Percentiles rank a stretch among this genome's conserved stretches.
These are phyloP conservation scores for Macrolepiota albuminosa DNA, from an alignment of 768 basidiomycete genomes.

Conservation along the genomic window DNA sequence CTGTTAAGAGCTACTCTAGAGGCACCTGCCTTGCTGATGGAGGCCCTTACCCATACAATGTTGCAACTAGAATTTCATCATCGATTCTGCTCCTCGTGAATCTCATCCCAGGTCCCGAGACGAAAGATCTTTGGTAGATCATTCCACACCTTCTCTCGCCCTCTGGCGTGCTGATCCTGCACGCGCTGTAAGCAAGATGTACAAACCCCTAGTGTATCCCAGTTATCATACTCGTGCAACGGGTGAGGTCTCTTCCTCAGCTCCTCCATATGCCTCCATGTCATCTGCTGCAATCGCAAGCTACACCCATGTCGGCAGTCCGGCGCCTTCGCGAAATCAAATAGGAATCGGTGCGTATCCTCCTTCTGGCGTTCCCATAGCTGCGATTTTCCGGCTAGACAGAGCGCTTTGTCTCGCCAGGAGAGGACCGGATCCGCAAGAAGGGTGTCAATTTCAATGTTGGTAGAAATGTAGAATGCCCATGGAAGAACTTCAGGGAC, in stretches of 20 bases:
- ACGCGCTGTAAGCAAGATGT: constrained; percentile 24
- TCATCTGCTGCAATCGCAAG: constrained; percentile 20
- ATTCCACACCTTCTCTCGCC: constrained; percentile 34
- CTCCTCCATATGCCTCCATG: constrained; percentile 28
- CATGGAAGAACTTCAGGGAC: constrained; percentile 39
- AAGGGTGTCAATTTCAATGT: constrained; percentile 30
- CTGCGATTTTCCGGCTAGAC: constrained; percentile 33
- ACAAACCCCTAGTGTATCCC: constrained; percentile 29
- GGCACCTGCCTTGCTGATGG: too few species aligned
- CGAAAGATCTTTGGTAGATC: constrained; percentile 30
- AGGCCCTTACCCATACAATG: too few species aligned
- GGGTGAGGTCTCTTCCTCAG: constrained; percentile 32
- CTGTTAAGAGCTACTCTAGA: too few species aligned
- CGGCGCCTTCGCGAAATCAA: constrained; percentile 29
- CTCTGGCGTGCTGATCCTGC: constrained; percentile 27
- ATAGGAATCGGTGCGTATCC: constrained; percentile 30
- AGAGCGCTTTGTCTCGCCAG: constrained; percentile 38
- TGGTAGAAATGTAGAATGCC: constrained; percentile 42
- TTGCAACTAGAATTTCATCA: neutral
- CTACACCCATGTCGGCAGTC: constrained; percentile 25
- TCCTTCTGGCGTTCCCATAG: constrained; percentile 37
- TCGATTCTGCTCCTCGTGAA: constrained; percentile 22
- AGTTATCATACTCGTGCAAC: constrained; percentile 31
- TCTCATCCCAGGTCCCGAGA: constrained; percentile 33
- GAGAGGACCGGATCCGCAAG: constrained; percentile 30